Evolutionary conservation across 257 asterid species (phyloP).

Genomic region (Primulina eburnea): DNA sequence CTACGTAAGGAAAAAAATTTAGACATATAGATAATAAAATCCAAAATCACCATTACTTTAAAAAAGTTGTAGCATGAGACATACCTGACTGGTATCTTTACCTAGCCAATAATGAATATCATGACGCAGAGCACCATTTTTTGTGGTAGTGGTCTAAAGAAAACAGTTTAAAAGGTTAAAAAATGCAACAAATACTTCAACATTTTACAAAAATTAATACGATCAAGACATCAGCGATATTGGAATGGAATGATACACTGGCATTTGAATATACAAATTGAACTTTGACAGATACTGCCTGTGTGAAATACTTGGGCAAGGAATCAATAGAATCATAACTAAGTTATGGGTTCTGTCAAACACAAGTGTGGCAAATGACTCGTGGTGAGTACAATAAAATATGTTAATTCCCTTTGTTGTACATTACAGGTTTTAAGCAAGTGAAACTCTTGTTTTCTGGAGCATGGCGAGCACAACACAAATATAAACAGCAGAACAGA

Average conservation of each 20-base stretch:
- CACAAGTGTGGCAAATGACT: no score
- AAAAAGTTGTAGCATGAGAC: slow-evolving; percentile 20
- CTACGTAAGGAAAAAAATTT: slow-evolving; percentile 25
- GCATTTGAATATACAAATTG: background rate
- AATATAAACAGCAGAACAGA: slow-evolving; percentile 8
- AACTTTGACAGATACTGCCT: background rate
- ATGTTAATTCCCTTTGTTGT: background rate
- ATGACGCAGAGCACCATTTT: slow-evolving; percentile 53
- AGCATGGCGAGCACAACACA: background rate
- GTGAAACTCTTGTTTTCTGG: background rate
- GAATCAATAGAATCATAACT: no score
- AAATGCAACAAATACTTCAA: slow-evolving; percentile 6
- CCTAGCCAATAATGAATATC: slow-evolving; percentile 88
- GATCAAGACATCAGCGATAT: background rate
- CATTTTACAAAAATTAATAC: background rate
- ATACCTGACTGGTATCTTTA: slow-evolving; percentile 62
- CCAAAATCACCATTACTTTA: background rate
- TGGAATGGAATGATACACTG: background rate
- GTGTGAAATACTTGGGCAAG: background rate
- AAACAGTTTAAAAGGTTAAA: slow-evolving; percentile 25
- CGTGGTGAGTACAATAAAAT: no score
- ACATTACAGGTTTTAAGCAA: background rate
- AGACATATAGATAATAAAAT: slow-evolving; percentile 13
- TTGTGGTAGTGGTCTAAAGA: slow-evolving; percentile 57
- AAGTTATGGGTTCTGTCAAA: no score